Conservation (phyloP, 2,329 filamentous ascomycete species). For the Aureobasidium sp. region DNA sequence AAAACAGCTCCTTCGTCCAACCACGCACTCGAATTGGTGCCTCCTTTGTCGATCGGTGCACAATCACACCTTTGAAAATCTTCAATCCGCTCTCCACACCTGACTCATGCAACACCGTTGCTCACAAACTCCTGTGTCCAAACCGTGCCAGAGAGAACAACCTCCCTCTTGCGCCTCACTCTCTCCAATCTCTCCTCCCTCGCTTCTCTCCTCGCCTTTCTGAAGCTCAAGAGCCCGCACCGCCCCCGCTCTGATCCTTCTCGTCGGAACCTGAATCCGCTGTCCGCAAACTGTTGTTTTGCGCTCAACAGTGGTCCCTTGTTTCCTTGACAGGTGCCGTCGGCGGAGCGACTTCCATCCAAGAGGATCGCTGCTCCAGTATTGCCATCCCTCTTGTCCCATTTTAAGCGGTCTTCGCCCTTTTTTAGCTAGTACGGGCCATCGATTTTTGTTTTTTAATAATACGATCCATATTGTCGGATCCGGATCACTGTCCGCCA, state of each 20-base stretch:
- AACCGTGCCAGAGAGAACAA: background rate
- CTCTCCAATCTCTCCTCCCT: background rate
- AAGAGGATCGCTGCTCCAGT: background rate
- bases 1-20: background rate
- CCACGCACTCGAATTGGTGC: background rate
- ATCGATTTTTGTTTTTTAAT: background rate
- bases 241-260: slow-evolving; percentile 2
- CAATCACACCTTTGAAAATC: background rate
- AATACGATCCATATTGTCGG: background rate
- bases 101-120: slow-evolving; percentile 4
- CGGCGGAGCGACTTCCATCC: background rate
- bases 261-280: background rate
- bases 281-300: slow-evolving; percentile 3
- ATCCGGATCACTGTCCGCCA: slow-evolving; percentile 16
- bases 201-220: background rate
- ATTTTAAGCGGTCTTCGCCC: background rate
- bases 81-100: background rate
- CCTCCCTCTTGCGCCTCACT: background rate
- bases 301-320: background rate
- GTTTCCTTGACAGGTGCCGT: background rate
- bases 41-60: background rate
- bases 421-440: slow-evolving; percentile 3
- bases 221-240: background rate
- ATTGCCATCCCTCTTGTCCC: background rate
- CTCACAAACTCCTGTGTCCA: slow-evolving; percentile 9